Base-by-base conservation (phyloP, 345 rosid species). In the Syzygium jambos region DNA sequence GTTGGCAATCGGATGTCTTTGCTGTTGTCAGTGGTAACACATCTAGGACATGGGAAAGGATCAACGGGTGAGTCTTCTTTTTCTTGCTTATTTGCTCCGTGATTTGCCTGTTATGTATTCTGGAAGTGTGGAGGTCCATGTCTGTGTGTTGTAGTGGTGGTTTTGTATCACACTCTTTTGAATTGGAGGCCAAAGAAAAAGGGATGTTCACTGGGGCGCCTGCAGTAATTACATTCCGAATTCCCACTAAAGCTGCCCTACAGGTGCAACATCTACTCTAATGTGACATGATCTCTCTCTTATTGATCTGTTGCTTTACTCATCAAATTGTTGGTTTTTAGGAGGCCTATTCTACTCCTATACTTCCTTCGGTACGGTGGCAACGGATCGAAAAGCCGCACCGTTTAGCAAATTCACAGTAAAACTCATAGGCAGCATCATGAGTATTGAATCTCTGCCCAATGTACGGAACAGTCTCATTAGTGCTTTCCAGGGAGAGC, bases 321-420 rank as follows among this genome's bases (percentile, higher is more conserved):
- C 29, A n/a, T 84, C 49, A 27, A 52, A 30, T 86, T 34, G n/a
- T 84, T 29, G 25, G 22, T 86, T 88, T 90, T 30, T 91, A 94
- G 99, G 93, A 91, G 90, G 96, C 96, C 7, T 92, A 92, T 90
- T 95, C 98, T 87, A 95, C 95, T 85, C 96, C 98, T 23, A 88
- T 94, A n/a, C 87, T 97, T 27, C 99, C 99, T 92, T 97, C 98
- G 9, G 99, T 96, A 49, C 99, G 95, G 84, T 97, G 98, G 82
- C 96, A 95, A 38, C 99, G 96, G 53, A 95, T 97, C 11, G 98
- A 96, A 91, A 97, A 97, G 82, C 99, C 98, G 56, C 96, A 95
- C 17, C 94, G 93, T 89, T 92, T 96, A 10, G 99, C 98, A 87
- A 94, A 97, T 80, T 93, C 96, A 87, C 96, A 94, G 84, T 97